A percentile compares a stretch with the other conserved stretches of the same genome.
Evolutionary conservation across 768 basidiomycete genomes (phyloP).

Genomic region (Lepiota venenata): DNA sequence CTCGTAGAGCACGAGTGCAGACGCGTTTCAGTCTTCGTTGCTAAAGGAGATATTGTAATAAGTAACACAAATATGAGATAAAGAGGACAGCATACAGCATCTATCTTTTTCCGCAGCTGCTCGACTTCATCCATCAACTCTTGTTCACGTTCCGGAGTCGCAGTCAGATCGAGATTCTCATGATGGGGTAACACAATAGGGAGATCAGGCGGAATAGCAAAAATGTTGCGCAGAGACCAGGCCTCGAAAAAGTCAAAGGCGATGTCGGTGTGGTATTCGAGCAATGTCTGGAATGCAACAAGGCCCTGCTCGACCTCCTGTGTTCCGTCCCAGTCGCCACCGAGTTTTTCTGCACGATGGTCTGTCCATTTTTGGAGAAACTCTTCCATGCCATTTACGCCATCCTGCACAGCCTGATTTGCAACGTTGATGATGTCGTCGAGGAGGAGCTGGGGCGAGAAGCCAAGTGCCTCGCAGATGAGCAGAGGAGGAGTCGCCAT

Average conservation of each 20-base stretch:
- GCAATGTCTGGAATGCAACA: constrained; percentile 82
- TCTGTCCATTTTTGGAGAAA: constrained; percentile 74
- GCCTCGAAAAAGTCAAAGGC: constrained; percentile 92
- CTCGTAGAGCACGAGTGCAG: background rate
- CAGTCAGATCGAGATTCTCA: constrained; percentile 60
- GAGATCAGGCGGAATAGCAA: constrained; percentile 66
- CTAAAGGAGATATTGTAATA: background rate
- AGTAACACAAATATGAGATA: background rate
- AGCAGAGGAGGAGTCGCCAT: constrained; percentile 41
- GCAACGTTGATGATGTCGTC: constrained; percentile 86
- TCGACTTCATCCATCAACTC: constrained; percentile 68
- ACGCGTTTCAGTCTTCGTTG: constrained; percentile 6
- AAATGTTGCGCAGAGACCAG: constrained; percentile 88
- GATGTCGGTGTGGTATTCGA: constrained; percentile 85
- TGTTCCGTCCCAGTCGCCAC: constrained; percentile 31
- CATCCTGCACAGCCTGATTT: constrained; percentile 74
- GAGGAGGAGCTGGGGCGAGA: constrained; percentile 79
- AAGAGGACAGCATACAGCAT: constrained; percentile 44
- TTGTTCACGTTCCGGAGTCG: constrained; percentile 53
- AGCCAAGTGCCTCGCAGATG: constrained; percentile 74
- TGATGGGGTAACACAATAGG: constrained; percentile 79
- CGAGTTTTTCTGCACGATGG: constrained; percentile 46
- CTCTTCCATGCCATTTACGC: constrained; percentile 76
- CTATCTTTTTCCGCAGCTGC: constrained; percentile 59
- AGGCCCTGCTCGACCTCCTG: constrained; percentile 78